Conservation (phyloP, 441 rosid genomes). For the Gossypium laxum region DNA sequence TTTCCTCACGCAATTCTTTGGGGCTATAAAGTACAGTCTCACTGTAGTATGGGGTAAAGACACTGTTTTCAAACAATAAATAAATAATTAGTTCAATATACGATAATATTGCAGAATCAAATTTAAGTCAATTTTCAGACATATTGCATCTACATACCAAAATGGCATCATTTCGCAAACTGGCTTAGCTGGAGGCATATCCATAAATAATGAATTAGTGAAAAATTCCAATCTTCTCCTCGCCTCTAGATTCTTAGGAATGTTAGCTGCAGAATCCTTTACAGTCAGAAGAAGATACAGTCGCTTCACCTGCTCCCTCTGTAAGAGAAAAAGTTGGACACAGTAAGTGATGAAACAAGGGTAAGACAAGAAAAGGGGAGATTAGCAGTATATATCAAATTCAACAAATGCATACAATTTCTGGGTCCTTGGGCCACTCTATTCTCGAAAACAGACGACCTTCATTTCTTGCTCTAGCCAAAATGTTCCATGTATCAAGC, state of each 20-base stretch:
- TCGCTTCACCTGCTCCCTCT: conserved; percentile 93
- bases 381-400: background rate
- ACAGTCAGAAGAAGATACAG: conserved; percentile 95
- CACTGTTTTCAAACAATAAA: conserved; percentile 41
- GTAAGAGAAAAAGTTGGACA: conserved; percentile 23
- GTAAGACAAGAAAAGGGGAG: conserved; percentile 14
- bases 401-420: conserved; percentile 49
- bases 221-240: conserved; percentile 93
- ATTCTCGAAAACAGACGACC: conserved; percentile 76
- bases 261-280: conserved; percentile 84
- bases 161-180: conserved; percentile 87
- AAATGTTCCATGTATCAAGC: conserved; percentile 91
- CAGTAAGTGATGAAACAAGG: conserved; percentile 20
- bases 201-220: conserved; percentile 86
- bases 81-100: conserved; percentile 15
- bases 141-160: conserved; percentile 34
- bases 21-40: conserved; percentile 97
- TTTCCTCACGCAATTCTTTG: conserved; percentile 79
- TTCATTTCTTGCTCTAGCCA: conserved; percentile 79
- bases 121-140: conserved; percentile 5
- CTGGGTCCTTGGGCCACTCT: conserved; percentile 90
- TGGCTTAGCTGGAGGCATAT: conserved; percentile 84
- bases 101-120: background rate
- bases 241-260: conserved; percentile 97
- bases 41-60: conserved; percentile 99